Percentiles rank a stretch among this genome's conserved stretches.
These are phyloP conservation scores for Peronosclerospora sorghi DNA, from an alignment of 352 stramenopile species.

Conservation along the genomic window DNA sequence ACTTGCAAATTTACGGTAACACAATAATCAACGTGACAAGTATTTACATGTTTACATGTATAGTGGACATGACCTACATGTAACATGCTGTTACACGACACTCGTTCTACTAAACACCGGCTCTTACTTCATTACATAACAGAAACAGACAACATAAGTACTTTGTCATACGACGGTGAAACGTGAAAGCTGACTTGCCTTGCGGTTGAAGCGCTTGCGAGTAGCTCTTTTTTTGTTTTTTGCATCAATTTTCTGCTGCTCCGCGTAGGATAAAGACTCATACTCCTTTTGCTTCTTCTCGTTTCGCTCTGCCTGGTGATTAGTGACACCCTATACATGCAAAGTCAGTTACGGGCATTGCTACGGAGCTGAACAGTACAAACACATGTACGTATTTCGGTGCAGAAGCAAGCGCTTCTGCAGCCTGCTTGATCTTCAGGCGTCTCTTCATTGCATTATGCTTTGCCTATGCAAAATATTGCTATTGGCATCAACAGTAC, in stretches of 20 bases:
- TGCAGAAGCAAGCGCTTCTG: slow-evolving; percentile 19
- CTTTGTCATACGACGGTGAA: too few species aligned
- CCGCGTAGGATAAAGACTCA: slow-evolving; percentile 63
- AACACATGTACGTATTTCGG: slow-evolving; percentile 20
- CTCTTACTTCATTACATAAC: too few species aligned
- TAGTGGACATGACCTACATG: too few species aligned
- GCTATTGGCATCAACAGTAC: neutral
- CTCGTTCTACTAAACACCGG: too few species aligned
- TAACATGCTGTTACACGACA: too few species aligned
- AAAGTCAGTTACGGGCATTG: neutral
- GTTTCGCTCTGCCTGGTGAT: slow-evolving; percentile 37
- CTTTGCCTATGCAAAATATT: slow-evolving; percentile 37
- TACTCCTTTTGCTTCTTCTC: slow-evolving; percentile 80
- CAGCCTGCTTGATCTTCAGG: slow-evolving; percentile 47
- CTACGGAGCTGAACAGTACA: neutral
- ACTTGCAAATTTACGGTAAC: too few species aligned
- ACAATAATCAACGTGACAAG: too few species aligned
- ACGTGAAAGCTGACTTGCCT: slow-evolving; percentile 18
- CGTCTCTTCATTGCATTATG: slow-evolving; percentile 64
- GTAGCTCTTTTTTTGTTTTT: slow-evolving; percentile 59
- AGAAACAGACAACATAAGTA: too few species aligned
- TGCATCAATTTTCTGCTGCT: slow-evolving; percentile 67
- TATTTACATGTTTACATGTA: too few species aligned
- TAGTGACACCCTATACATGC: slow-evolving; percentile 29
- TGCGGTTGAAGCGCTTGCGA: slow-evolving; percentile 58